phyloP scores from a whole-genome alignment of 148 eudicot species.

The Simmondsia chinensis region DNA sequence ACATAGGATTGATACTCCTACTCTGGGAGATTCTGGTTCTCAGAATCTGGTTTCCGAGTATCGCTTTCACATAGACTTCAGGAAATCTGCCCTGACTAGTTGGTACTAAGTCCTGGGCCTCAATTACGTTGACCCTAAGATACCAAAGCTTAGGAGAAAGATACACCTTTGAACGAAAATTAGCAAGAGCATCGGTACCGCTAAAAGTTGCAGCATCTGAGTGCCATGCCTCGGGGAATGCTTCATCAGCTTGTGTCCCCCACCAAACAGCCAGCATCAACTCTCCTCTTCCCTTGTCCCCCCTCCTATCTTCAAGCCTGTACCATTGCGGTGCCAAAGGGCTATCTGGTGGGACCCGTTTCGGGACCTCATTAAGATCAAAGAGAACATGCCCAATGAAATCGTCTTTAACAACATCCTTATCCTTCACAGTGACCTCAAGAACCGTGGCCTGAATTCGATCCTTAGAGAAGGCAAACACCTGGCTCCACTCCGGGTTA shows the following conservation, averaged over 20 bases:
- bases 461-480: slow-evolving; percentile 58
- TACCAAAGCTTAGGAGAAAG: slow-evolving; percentile 75
- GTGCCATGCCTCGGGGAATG: slow-evolving; percentile 76
- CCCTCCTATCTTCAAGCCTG: slow-evolving; percentile 42
- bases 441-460: slow-evolving; percentile 44
- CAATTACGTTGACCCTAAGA: slow-evolving; percentile 65
- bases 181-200: slow-evolving; percentile 54
- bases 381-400: slow-evolving; percentile 39
- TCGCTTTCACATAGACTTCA: slow-evolving; percentile 51
- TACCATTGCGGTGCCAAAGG: slow-evolving; percentile 81
- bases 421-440: slow-evolving; percentile 51
- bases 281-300: slow-evolving; percentile 51
- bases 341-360: slow-evolving; percentile 68
- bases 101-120: slow-evolving; percentile 58
- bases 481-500: slow-evolving; percentile 59
- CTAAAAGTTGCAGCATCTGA: slow-evolving; percentile 57
- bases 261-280: slow-evolving; percentile 77
- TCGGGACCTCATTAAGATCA: slow-evolving; percentile 60
- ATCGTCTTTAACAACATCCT: slow-evolving; percentile 54
- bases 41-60: slow-evolving; percentile 42
- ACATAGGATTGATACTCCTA: slow-evolving; percentile 47
- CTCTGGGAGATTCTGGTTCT: slow-evolving; percentile 47
- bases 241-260: slow-evolving; percentile 80
- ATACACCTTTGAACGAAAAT: slow-evolving; percentile 61
- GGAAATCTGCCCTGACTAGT: slow-evolving; percentile 40